phyloP scores from a whole-genome alignment of 495 filamentous ascomycete species.

The Staphylotrichum tortipilum region DNA sequence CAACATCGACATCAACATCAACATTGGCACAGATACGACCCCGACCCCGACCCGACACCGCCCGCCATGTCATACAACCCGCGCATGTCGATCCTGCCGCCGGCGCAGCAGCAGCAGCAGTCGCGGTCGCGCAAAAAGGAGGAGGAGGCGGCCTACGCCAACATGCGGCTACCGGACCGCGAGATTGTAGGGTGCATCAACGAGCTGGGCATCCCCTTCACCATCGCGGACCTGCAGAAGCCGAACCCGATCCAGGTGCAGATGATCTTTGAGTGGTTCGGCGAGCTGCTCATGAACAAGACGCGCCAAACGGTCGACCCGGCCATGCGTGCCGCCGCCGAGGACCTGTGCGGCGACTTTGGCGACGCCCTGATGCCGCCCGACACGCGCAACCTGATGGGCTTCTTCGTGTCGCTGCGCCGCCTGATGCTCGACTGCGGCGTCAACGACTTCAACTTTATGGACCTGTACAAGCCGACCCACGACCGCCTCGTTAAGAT shows the following conservation, averaged over 20 bases:
- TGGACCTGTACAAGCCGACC: conserved; percentile 80
- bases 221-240: conserved; percentile 80
- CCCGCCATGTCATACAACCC: conserved; percentile 59
- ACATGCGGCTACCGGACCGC: conserved; percentile 77
- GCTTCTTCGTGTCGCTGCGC: conserved; percentile 74
- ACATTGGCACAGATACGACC: too few species aligned
- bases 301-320: conserved; percentile 87
- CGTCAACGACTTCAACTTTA: conserved; percentile 86
- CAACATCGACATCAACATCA: too few species aligned
- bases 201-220: conserved; percentile 87
- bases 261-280: conserved; percentile 96
- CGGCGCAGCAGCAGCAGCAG: conserved; percentile 53
- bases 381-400: conserved; percentile 87
- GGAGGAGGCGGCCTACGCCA: conserved; percentile 67
- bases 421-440: conserved; percentile 78
- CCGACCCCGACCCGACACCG: background rate
- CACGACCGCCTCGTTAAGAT: conserved; percentile 81
- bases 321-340: conserved; percentile 81
- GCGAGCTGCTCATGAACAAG: conserved; percentile 82
- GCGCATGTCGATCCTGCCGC: conserved; percentile 64
- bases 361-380: conserved; percentile 72
- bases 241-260: conserved; percentile 90
- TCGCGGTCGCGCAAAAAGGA: conserved; percentile 59
- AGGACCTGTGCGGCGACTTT: conserved; percentile 65
- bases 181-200: conserved; percentile 96